Percentiles rank a stretch among this genome's conserved stretches.
These are phyloP conservation scores for Cladosporium sp. DNA, from an alignment of 2,329 filamentous ascomycete genomes.

Conservation along the genomic window DNA sequence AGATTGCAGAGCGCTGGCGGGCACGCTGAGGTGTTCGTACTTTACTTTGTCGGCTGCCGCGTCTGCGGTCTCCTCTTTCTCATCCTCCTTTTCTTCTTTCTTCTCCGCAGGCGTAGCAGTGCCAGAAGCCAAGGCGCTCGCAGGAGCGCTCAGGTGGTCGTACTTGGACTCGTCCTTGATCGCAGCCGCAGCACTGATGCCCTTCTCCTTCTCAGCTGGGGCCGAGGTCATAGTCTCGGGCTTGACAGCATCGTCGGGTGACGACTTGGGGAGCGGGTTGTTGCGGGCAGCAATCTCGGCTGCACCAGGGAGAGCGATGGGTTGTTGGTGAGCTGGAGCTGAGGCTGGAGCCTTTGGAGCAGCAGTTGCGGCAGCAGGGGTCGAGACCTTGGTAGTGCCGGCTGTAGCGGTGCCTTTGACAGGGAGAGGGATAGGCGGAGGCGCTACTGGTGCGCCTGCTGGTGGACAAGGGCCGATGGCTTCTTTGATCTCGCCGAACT, in stretches of 20 bases:
- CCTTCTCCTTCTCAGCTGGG: slow-evolving; percentile 25
- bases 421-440: slow-evolving; percentile 22
- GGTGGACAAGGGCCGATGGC: slow-evolving; percentile 59
- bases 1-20: slow-evolving; percentile 12
- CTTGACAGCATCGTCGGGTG: slow-evolving; percentile 15
- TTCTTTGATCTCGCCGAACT: slow-evolving; percentile 90
- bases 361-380: slow-evolving; percentile 9
- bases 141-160: slow-evolving; percentile 24
- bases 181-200: slow-evolving; percentile 18
- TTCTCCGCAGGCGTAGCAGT: slow-evolving; percentile 31
- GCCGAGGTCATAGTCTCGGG: slow-evolving; percentile 26
- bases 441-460: slow-evolving; percentile 22
- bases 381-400: slow-evolving; percentile 14
- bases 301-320: slow-evolving; percentile 26
- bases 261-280: slow-evolving; percentile 11
- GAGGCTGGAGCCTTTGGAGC: slow-evolving; percentile 2
- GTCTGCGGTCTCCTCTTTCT: slow-evolving; percentile 1
- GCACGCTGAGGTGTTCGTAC: slow-evolving; percentile 12
- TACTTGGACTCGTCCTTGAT: background rate
- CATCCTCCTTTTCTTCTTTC: slow-evolving; percentile 15
- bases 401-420: slow-evolving; percentile 18
- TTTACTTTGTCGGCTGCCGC: background rate
- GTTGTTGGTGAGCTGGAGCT: slow-evolving; percentile 11
- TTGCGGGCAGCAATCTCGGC: slow-evolving; percentile 26
- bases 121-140: slow-evolving; percentile 26